Evolutionary conservation across 176 grass and related monocot genomes (phyloP).

Genomic region (Zea luxurians): DNA sequence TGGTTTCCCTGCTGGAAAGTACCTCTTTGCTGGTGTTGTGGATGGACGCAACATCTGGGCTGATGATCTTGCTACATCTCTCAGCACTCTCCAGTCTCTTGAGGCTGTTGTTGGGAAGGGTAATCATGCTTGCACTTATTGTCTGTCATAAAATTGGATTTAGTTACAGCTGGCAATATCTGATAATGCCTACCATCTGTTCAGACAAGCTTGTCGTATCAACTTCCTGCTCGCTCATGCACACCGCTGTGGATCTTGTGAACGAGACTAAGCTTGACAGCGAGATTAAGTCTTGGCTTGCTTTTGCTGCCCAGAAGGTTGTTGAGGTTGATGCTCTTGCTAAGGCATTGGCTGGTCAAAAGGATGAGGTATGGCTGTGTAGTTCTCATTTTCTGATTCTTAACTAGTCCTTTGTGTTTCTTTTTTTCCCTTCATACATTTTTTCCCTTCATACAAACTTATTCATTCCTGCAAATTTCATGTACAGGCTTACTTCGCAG

Average conservation of each 20-base stretch:
- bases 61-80: slow-evolving; percentile 82
- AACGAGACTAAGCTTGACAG: slow-evolving; percentile 87
- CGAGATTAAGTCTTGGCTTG: slow-evolving; percentile 93
- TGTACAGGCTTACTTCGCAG: slow-evolving; percentile 76
- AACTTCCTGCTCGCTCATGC: slow-evolving; percentile 91
- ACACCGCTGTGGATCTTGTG: slow-evolving; percentile 91
- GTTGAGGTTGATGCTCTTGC: slow-evolving; percentile 88
- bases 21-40: slow-evolving; percentile 90
- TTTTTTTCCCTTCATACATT: background rate
- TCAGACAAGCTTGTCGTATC: slow-evolving; percentile 90
- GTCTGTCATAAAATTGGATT: slow-evolving; percentile 20
- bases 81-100: slow-evolving; percentile 64
- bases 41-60: slow-evolving; percentile 98
- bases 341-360: slow-evolving; percentile 77
- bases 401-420: background rate
- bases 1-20: slow-evolving; percentile 83
- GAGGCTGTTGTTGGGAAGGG: slow-evolving; percentile 87
- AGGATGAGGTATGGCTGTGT: slow-evolving; percentile 71
- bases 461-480: background rate
- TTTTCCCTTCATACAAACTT: background rate
- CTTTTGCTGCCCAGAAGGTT: slow-evolving; percentile 92
- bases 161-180: background rate
- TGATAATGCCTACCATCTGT: slow-evolving; percentile 27
- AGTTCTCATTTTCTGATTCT: background rate
- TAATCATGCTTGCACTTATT: slow-evolving; percentile 34